Percentiles rank a stretch among this genome's conserved stretches.
Evolutionary conservation across 345 rosid genomes (phyloP).

Genomic region (Linum lewisii): DNA sequence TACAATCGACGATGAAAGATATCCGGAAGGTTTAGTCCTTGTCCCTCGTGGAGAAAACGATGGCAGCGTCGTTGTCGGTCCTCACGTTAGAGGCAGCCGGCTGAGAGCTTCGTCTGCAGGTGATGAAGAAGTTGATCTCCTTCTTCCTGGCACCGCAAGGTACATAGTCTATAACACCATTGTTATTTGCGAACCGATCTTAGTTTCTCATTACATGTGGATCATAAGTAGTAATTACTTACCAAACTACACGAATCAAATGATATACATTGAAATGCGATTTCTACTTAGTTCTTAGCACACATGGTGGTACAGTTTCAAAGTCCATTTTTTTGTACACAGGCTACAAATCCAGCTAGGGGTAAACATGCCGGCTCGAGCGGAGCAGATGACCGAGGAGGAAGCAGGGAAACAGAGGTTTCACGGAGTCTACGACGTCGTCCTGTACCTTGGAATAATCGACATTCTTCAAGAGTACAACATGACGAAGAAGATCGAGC

Average conservation of each 20-base stretch:
- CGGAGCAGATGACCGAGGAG: conserved; percentile 68
- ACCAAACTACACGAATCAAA: no score
- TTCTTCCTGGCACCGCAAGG: conserved; percentile 99
- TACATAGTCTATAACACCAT: conserved; percentile 18
- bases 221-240: no score
- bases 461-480: conserved; percentile 92
- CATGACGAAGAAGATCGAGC: conserved; percentile 84
- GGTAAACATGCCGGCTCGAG: conserved; percentile 96
- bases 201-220: no score
- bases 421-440: conserved; percentile 70
- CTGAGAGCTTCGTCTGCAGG: conserved; percentile 77
- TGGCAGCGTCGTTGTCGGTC: conserved; percentile 57
- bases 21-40: conserved; percentile 86
- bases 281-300: no score
- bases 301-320: no score
- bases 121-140: conserved; percentile 93
- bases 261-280: no score
- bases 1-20: conserved; percentile 68
- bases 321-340: conserved; percentile 7
- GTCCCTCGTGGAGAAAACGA: conserved; percentile 77
- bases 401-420: conserved; percentile 51
- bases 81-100: conserved; percentile 89
- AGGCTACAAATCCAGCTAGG: conserved; percentile 94
- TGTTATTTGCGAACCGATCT: neutral
- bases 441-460: conserved; percentile 81